Percentiles rank a stretch among this genome's conserved stretches.
These are phyloP conservation scores for Arabidopsis suecica DNA, from an alignment of 345 rosid species.

Conservation along the genomic window DNA sequence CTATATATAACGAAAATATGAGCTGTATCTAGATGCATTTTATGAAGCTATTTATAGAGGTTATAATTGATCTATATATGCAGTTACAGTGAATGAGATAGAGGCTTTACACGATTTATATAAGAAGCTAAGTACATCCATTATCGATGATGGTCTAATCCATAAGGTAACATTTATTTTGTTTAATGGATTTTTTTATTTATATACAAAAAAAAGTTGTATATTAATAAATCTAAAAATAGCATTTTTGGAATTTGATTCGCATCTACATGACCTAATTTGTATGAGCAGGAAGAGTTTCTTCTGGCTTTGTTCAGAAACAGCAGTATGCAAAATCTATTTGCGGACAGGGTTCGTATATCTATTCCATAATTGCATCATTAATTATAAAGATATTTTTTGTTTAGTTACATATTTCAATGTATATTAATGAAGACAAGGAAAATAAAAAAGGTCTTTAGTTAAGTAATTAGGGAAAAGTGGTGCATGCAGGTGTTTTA, in stretches of 20 bases:
- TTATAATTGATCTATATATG: slow-evolving; percentile 16
- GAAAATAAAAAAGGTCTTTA: not conserved
- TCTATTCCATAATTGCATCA: not conserved
- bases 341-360: slow-evolving; percentile 41
- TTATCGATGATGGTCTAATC: slow-evolving; percentile 61
- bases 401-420: no score
- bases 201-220: not conserved
- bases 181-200: not conserved
- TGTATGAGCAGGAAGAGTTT: slow-evolving; percentile 66
- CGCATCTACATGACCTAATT: slow-evolving; percentile 2
- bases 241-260: not conserved
- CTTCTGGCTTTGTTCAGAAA: slow-evolving; percentile 66
- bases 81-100: slow-evolving; percentile 66
- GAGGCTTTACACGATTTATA: slow-evolving; percentile 62
- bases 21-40: slow-evolving; percentile 16
- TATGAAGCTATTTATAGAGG: slow-evolving; percentile 8
- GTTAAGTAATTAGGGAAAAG: not conserved
- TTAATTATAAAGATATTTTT: no score
- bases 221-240: not conserved
- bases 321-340: slow-evolving; percentile 56
- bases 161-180: slow-evolving; percentile 54
- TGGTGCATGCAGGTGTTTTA: slow-evolving; percentile 58
- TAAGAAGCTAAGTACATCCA: slow-evolving; percentile 65
- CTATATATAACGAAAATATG: not conserved
- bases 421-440: no score